A percentile compares a stretch with the other conserved stretches of the same genome.
These are phyloP conservation scores for Neonothopanus nambi DNA, from an alignment of 1,284 basidiomycete genomes.

Conservation along the genomic window DNA sequence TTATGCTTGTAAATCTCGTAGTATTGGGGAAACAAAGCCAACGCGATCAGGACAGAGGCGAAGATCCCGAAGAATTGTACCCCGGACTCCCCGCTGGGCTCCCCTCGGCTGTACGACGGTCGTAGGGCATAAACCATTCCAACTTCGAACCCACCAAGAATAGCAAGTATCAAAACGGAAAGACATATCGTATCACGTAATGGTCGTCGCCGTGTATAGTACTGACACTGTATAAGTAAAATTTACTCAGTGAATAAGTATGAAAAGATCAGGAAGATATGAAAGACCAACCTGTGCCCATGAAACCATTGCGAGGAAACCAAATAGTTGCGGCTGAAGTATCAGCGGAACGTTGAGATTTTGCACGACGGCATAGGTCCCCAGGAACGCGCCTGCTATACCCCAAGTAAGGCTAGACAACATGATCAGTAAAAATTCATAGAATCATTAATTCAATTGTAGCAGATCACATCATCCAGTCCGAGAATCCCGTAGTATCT, in stretches of 20 bases:
- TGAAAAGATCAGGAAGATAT: neutral
- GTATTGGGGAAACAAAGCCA: conserved; percentile 64
- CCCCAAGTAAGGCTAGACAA: conserved; percentile 63
- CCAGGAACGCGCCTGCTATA: conserved; percentile 60
- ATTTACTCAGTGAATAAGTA: neutral
- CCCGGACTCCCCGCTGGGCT: conserved; percentile 43
- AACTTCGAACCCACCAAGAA: conserved; percentile 59
- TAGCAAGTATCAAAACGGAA: conserved; percentile 35
- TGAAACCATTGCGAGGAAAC: conserved; percentile 58
- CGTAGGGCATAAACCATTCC: conserved; percentile 59
- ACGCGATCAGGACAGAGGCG: conserved; percentile 58
- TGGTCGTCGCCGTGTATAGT: conserved; percentile 52
- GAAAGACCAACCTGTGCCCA: conserved; percentile 57
- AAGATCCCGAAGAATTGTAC: conserved; percentile 67
- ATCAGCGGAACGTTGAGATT: conserved; percentile 75
- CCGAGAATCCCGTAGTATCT: conserved; percentile 72
- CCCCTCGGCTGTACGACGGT: conserved; percentile 28
- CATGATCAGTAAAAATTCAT: neutral
- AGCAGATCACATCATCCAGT: conserved; percentile 66
- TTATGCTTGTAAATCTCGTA: conserved; percentile 70
- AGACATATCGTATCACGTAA: conserved; percentile 28
- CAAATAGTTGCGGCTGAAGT: conserved; percentile 76
- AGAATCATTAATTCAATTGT: neutral
- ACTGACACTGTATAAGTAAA: conserved; percentile 30
- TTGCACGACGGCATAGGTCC: conserved; percentile 70